Evolutionary conservation across 495 filamentous ascomycete genomes (phyloP).

Genomic region (Coniosporium apollinis): DNA sequence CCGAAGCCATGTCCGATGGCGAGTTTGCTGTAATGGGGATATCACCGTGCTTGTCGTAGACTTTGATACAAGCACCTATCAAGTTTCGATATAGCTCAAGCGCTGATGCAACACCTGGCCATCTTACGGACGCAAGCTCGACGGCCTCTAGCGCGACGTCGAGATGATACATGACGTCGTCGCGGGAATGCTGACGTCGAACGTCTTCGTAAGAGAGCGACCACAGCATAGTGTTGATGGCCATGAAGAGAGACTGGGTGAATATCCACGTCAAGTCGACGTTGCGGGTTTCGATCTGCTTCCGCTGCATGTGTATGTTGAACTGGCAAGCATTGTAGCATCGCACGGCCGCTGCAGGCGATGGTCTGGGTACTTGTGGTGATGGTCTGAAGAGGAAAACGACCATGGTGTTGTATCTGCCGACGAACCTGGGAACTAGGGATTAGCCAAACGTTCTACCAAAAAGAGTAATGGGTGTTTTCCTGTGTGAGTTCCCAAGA

Average conservation of each 20-base stretch:
- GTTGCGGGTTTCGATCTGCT: slow-evolving; percentile 53
- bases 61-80: slow-evolving; percentile 64
- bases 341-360: slow-evolving; percentile 47
- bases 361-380: slow-evolving; percentile 76
- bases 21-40: slow-evolving; percentile 50
- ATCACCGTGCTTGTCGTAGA: slow-evolving; percentile 49
- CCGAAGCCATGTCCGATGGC: slow-evolving; percentile 19
- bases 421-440: slow-evolving; percentile 46
- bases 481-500: too few species aligned
- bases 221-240: slow-evolving; percentile 79
- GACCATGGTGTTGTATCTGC: slow-evolving; percentile 65
- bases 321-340: slow-evolving; percentile 70
- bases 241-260: slow-evolving; percentile 69
- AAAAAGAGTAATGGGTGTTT: too few species aligned
- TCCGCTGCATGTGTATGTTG: slow-evolving; percentile 60
- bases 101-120: slow-evolving; percentile 80
- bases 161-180: slow-evolving; percentile 55
- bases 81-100: slow-evolving; percentile 63
- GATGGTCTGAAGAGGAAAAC: slow-evolving; percentile 74
- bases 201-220: slow-evolving; percentile 69
- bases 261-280: slow-evolving; percentile 90
- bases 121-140: slow-evolving; percentile 54
- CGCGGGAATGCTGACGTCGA: slow-evolving; percentile 45
- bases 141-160: slow-evolving; percentile 59
- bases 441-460: too few species aligned